Base-by-base conservation (phyloP, 768 basidiomycete genomes). In the Boletus eberwhitei region DNA sequence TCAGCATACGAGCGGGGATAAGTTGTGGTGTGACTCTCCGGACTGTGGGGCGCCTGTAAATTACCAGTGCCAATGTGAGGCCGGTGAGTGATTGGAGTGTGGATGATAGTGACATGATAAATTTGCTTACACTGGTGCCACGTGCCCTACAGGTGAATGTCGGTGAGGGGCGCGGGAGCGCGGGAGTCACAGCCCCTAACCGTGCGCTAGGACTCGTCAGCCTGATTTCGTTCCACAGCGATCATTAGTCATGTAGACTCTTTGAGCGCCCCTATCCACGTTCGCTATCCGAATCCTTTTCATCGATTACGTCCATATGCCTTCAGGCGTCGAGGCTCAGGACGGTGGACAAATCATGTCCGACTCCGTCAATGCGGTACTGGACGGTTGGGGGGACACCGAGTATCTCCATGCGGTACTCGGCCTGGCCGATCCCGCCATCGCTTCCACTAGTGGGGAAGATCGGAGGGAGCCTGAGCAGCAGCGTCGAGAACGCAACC, bases 241-340 rank as follows among this genome's bases (percentile, higher is more conserved):
- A 40, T 57, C 46, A 39, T 64, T 54, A 57, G 61, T 64, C 62
- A 63, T 32, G 22, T n/a, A 39, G 53, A n/a, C 35, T 24, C 12
- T 9, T 4, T 35, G 9, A 26, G 12, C 34, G 5, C 62, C 36
- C 58, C 61, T 62, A 62, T 62, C 8, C 1, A 29, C 31, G 11
- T 11, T 38, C 9, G 17, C 36, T 17, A 21, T 21, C 40, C 22
- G n/a, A n/a, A 6, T 36, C 31, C 34, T 37, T 26, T 34, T 38
- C 26, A 12, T 11, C 16, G 24, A 41, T 19, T 13, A 9, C n/a
- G 4, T 14, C 26, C 55, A 63, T 38, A 63, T 62, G 61, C 52
- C 41, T 16, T 42, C 29, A 24, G 35, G 13, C 35, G 26, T 39
- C 42, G 46, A 51, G 14, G 4, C 46, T 38, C 45, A 22, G 14